Evolutionary conservation across 163 green algal species (phyloP).

Genomic region (Scenedesmus sp.): DNA sequence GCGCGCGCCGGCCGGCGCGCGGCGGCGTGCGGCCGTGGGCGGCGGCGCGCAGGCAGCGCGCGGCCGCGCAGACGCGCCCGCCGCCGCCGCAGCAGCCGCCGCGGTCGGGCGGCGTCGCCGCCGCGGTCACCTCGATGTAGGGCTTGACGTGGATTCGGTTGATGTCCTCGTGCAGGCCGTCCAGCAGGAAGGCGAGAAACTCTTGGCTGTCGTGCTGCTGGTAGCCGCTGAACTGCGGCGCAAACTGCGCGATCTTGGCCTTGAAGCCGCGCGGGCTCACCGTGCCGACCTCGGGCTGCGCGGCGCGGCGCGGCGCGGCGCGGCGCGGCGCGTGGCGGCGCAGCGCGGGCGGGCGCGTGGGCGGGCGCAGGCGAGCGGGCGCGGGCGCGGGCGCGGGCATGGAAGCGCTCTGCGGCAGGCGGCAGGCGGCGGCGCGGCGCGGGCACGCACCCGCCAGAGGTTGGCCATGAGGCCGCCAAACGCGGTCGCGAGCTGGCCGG

Average conservation of each 20-base stretch:
- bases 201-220: conserved; percentile 95
- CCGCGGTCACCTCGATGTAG: conserved; percentile 84
- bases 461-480: conserved; percentile 89
- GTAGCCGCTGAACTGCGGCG: conserved; percentile 94
- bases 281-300: conserved; percentile 57
- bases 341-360: too few relatives aligned
- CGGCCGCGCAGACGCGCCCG: neutral
- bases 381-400: too few relatives aligned
- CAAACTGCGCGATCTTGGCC: conserved; percentile 82
- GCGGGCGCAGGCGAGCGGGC: too few relatives aligned
- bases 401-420: conserved; percentile 1
- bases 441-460: conserved; percentile 81
- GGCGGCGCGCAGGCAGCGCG: neutral
- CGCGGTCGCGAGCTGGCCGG: conserved; percentile 88
- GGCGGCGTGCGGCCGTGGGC: too few relatives aligned
- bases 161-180: conserved; percentile 97
- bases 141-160: conserved; percentile 95
- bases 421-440: neutral
- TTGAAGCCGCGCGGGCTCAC: conserved; percentile 93
- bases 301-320: too few relatives aligned
- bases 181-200: conserved; percentile 95
- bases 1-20: too few relatives aligned
- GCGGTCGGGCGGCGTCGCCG: too few relatives aligned
- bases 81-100: too few relatives aligned
- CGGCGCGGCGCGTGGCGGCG: too few relatives aligned